Evolutionary conservation across 2,329 filamentous ascomycete genomes (phyloP).

Genomic region (Fusarium azukiicola): DNA sequence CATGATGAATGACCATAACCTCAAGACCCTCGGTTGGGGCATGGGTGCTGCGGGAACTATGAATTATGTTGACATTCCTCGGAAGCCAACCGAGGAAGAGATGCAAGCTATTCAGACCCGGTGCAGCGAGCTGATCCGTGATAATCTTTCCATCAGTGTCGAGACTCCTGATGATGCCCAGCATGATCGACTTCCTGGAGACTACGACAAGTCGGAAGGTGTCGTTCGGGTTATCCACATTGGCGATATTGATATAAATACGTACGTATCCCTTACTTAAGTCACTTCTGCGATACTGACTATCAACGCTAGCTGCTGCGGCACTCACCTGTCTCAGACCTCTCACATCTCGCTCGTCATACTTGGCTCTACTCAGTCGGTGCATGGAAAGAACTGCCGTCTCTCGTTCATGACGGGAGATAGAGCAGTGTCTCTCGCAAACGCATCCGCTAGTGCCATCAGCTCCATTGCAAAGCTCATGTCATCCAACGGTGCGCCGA

Average conservation of each 20-base stretch:
- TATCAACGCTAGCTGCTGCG: conserved; percentile 50
- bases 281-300: rapidly evolving
- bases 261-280: conserved; percentile 50
- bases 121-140: conserved; percentile 53
- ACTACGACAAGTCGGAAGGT: conserved; percentile 57
- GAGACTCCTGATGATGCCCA: conserved; percentile 52
- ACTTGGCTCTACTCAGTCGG: conserved; percentile 53
- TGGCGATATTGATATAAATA: conserved; percentile 56
- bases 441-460: conserved; percentile 49
- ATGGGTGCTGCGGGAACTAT: conserved; percentile 54
- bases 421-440: conserved; percentile 51
- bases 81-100: conserved; percentile 52
- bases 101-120: conserved; percentile 50
- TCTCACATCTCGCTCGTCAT: conserved; percentile 57
- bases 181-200: conserved; percentile 50
- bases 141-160: conserved; percentile 50
- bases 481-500: conserved; percentile 49
- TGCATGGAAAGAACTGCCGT: conserved; percentile 58
- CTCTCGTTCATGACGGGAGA: conserved; percentile 56
- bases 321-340: conserved; percentile 57
- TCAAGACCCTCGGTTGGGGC: conserved; percentile 57
- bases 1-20: conserved; percentile 51
- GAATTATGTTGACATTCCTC: conserved; percentile 58
- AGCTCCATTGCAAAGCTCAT: conserved; percentile 50
- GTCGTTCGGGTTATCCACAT: conserved; percentile 56